Conservation (phyloP, 352 stramenopile genomes). For the Achlya hypogyna region DNA sequence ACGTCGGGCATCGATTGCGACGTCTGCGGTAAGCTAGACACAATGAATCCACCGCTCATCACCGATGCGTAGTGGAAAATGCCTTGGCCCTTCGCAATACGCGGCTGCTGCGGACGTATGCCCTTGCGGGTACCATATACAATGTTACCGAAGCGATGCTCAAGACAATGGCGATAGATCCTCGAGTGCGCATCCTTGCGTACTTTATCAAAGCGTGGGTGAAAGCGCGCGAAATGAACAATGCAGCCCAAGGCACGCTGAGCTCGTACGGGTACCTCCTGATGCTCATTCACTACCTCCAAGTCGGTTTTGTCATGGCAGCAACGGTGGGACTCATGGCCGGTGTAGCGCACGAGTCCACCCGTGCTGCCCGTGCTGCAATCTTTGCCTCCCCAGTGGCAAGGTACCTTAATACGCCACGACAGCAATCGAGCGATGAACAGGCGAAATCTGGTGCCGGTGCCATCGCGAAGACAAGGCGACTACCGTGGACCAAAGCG, state of each 20-base stretch:
- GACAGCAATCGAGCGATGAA: no score
- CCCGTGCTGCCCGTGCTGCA: slow-evolving; percentile 70
- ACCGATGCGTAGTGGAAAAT: slow-evolving; percentile 95
- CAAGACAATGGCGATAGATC: slow-evolving; percentile 24
- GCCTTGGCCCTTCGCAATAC: slow-evolving; percentile 96
- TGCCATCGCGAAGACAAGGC: not conserved
- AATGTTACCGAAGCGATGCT: not conserved
- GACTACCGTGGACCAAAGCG: not conserved
- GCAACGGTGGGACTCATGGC: not conserved
- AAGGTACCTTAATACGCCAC: slow-evolving; percentile 25
- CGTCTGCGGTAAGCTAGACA: slow-evolving; percentile 30
- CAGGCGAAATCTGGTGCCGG: slow-evolving; percentile 8
- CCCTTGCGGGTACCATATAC: slow-evolving; percentile 30
- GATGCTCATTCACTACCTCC: slow-evolving; percentile 77
- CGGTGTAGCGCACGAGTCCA: slow-evolving; percentile 34
- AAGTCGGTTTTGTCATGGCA: slow-evolving; percentile 24
- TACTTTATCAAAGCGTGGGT: slow-evolving; percentile 79
- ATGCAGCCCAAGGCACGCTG: slow-evolving; percentile 64
- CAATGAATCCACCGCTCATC: slow-evolving; percentile 36
- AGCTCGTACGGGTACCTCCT: slow-evolving; percentile 81
- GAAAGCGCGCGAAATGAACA: slow-evolving; percentile 77
- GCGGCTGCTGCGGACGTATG: slow-evolving; percentile 89
- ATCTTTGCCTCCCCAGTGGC: slow-evolving; percentile 47
- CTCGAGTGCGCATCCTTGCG: slow-evolving; percentile 63
- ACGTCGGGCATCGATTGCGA: slow-evolving; percentile 62